Evolutionary conservation across 495 filamentous ascomycete species (phyloP).

Genomic region (Viridothelium virens): DNA sequence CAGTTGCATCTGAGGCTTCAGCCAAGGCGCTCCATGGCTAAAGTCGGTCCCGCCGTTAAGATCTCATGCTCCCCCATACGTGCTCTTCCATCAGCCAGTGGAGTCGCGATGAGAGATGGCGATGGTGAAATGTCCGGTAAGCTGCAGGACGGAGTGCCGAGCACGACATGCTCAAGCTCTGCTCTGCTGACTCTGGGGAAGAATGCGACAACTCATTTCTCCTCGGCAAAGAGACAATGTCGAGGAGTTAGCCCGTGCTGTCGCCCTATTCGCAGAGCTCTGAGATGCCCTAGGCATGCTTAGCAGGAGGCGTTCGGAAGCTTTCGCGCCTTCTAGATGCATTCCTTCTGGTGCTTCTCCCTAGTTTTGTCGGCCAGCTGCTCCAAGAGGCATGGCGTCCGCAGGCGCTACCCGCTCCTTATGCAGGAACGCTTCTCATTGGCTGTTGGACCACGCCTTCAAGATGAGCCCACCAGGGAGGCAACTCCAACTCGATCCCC

Average conservation of each 20-base stretch:
- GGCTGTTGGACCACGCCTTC: neutral
- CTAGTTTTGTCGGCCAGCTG: neutral
- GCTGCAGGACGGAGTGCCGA: neutral
- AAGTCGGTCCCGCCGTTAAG: neutral
- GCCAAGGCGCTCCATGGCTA: constrained; percentile 1
- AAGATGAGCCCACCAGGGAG: constrained; percentile 7
- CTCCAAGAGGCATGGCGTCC: constrained; percentile 1
- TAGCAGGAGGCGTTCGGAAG: neutral
- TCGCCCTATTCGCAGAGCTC: constrained; percentile 4
- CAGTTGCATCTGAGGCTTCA: neutral
- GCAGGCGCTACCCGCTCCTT: neutral
- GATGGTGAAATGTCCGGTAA: neutral
- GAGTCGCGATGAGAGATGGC: neutral
- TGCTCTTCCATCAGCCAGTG: neutral
- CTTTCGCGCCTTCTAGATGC: neutral
- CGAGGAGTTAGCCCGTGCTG: neutral
- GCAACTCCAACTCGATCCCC: constrained; percentile 1
- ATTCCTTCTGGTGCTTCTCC: neutral
- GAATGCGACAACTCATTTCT: neutral
- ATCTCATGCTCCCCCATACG: neutral
- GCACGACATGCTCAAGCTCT: neutral
- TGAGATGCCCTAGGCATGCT: neutral
- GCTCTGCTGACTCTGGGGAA: neutral
- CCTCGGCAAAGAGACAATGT: neutral
- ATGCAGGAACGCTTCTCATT: constrained; percentile 5